Conservation (phyloP, 768 basidiomycete genomes). For the Austroboletus eburneus region DNA sequence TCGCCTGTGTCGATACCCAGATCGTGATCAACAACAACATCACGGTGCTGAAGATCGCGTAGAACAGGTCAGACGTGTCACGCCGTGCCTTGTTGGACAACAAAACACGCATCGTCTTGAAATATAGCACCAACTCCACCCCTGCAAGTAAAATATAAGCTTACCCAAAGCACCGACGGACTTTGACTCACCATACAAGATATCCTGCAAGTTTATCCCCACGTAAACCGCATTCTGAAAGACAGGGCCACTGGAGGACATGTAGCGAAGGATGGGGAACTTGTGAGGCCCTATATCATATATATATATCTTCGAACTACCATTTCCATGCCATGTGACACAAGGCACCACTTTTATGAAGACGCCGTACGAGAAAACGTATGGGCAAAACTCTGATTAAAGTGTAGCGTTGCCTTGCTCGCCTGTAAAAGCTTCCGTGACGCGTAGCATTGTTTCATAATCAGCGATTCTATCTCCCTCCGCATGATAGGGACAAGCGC, state of each 20-base stretch:
- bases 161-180: too few relatives aligned
- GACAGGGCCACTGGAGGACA: conserved; percentile 18
- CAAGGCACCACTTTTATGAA: not conserved
- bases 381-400: not conserved
- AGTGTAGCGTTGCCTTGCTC: not conserved
- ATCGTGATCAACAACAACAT: conserved; percentile 32
- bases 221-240: conserved; percentile 23
- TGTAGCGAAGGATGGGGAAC: not conserved
- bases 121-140: conserved; percentile 22
- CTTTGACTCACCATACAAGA: conserved; percentile 20
- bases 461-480: not conserved
- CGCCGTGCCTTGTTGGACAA: conserved; percentile 1
- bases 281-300: not conserved
- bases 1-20: conserved; percentile 25
- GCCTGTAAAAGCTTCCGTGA: not conserved
- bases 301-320: conserved; percentile 8
- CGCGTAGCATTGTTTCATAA: not conserved
- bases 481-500: not conserved
- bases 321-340: not conserved
- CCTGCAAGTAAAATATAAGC: conserved; percentile 10
- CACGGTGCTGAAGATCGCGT: conserved; percentile 21
- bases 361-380: not conserved
- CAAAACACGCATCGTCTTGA: conserved; percentile 21
- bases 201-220: conserved; percentile 22
- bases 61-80: conserved; percentile 16